Percentiles rank a stretch among this genome's conserved stretches.
Evolutionary conservation across 345 rosid genomes (phyloP).

Genomic region (Cardamine occulta): DNA sequence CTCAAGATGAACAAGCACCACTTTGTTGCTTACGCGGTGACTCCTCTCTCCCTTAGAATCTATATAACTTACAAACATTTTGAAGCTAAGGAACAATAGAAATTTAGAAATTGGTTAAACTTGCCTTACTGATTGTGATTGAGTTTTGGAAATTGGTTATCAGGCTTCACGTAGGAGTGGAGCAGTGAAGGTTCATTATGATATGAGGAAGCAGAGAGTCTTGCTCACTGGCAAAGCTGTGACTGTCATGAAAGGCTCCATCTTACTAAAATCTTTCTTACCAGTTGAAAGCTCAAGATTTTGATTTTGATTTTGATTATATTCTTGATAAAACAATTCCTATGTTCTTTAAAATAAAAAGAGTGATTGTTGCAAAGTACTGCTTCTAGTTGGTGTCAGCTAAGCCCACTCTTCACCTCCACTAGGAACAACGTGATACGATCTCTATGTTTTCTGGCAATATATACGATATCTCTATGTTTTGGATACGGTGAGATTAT

Average conservation of each 20-base stretch:
- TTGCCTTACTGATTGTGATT: not conserved
- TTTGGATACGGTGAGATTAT: too few relatives aligned
- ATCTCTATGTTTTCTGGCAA: too few relatives aligned
- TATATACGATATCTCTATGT: too few relatives aligned
- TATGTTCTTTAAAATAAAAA: not conserved
- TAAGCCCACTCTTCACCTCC: too few relatives aligned
- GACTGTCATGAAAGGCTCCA: conserved; percentile 58
- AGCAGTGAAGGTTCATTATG: conserved; percentile 46
- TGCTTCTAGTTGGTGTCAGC: too few relatives aligned
- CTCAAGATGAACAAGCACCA: conserved; percentile 61
- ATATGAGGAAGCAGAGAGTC: conserved; percentile 50
- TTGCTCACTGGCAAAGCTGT: conserved; percentile 62
- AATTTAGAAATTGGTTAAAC: not conserved
- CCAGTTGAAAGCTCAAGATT: not conserved
- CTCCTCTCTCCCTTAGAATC: not conserved
- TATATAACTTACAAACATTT: not conserved
- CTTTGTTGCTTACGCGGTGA: conserved; percentile 54
- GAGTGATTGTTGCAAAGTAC: not conserved
- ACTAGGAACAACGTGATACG: too few relatives aligned
- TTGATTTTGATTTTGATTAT: not conserved
- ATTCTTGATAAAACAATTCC: not conserved
- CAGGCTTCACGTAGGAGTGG: conserved; percentile 72
- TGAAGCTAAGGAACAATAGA: too few relatives aligned
- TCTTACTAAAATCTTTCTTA: conserved; percentile 47
- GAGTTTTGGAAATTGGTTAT: not conserved